phyloP scores from a whole-genome alignment of 2,329 filamentous ascomycete species.

The Diaporthe aspalathi region DNA sequence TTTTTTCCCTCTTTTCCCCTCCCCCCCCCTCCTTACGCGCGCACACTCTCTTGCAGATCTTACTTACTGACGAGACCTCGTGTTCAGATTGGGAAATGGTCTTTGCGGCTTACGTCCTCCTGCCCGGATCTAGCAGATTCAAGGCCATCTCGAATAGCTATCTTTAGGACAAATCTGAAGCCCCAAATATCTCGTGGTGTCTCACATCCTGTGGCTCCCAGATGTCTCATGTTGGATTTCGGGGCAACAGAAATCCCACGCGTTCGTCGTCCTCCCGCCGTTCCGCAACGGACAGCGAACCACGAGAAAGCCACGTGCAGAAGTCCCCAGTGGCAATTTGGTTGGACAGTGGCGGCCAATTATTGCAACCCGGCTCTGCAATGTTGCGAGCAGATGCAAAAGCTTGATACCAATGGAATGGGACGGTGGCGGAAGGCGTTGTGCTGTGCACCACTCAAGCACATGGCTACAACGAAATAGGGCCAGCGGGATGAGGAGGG shows the following conservation, averaged over 20 bases:
- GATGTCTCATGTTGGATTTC: conserved; percentile 26
- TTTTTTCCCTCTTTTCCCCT: too few relatives aligned
- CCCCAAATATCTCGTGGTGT: conserved; percentile 31
- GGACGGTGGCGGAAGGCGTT: conserved; percentile 30
- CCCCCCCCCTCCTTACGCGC: not conserved
- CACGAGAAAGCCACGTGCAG: conserved; percentile 40
- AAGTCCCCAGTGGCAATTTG: conserved; percentile 1
- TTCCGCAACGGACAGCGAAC: conserved; percentile 30
- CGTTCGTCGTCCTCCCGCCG: conserved; percentile 11
- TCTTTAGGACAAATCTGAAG: not conserved
- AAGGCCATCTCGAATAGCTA: not conserved
- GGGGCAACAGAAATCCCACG: conserved; percentile 14
- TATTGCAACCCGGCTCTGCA: conserved; percentile 39
- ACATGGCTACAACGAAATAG: conserved; percentile 28
- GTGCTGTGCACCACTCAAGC: conserved; percentile 24
- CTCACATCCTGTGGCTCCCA: conserved; percentile 25
- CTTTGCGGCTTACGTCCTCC: not conserved
- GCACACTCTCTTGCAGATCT: not conserved
- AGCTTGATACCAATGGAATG: conserved; percentile 34
- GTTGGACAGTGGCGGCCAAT: conserved; percentile 45
- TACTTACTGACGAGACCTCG: conserved; percentile 12
- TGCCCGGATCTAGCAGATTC: not conserved
- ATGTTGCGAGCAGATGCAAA: conserved; percentile 36
- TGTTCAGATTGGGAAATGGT: conserved; percentile 3
- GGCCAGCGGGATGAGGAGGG: conserved; percentile 20